A percentile compares a stretch with the other conserved stretches of the same genome.
phyloP scores from a whole-genome alignment of 2,329 filamentous ascomycete genomes.

The Aspergillus brasiliensis region DNA sequence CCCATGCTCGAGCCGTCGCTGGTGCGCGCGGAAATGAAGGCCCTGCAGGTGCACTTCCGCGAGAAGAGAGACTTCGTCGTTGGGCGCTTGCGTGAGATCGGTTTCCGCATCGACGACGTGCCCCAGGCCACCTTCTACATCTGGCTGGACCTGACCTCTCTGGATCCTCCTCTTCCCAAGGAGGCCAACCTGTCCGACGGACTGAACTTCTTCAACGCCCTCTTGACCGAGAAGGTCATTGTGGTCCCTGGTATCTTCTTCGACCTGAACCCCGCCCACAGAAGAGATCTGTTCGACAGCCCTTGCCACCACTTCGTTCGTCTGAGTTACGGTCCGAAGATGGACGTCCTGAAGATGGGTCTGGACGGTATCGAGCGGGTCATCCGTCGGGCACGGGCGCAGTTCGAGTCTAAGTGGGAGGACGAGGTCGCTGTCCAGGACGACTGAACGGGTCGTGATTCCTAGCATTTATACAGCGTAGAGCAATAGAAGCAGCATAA shows the following conservation, averaged over 20 bases:
- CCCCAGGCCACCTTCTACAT: conserved; percentile 96
- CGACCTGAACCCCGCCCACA: conserved; percentile 86
- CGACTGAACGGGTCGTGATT: conserved; percentile 22
- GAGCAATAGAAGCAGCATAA: conserved; percentile 3
- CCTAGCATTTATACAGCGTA: conserved; percentile 1
- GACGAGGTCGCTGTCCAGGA: conserved; percentile 43
- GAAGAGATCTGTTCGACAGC: conserved; percentile 88
- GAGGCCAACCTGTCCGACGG: conserved; percentile 79
- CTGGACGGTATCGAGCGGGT: conserved; percentile 84
- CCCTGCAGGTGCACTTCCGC: conserved; percentile 86
- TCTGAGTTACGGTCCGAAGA: conserved; percentile 79
- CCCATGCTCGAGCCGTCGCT: conserved; percentile 86
- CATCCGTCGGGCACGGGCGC: conserved; percentile 54
- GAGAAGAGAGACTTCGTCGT: conserved; percentile 93
- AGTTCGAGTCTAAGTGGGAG: conserved; percentile 29
- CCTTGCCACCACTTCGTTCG: conserved; percentile 92
- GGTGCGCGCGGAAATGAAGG: conserved; percentile 82
- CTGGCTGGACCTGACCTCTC: conserved; percentile 64
- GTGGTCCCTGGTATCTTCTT: conserved; percentile 98
- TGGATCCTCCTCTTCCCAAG: conserved; percentile 57
- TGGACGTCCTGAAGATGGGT: conserved; percentile 76
- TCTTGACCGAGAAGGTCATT: conserved; percentile 90
- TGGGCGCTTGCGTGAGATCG: conserved; percentile 76
- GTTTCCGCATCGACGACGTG: conserved; percentile 79
- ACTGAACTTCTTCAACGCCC: conserved; percentile 94